Evolutionary conservation across 139 green algal genomes (phyloP).

Genomic region (Ostreobium quekettii): DNA sequence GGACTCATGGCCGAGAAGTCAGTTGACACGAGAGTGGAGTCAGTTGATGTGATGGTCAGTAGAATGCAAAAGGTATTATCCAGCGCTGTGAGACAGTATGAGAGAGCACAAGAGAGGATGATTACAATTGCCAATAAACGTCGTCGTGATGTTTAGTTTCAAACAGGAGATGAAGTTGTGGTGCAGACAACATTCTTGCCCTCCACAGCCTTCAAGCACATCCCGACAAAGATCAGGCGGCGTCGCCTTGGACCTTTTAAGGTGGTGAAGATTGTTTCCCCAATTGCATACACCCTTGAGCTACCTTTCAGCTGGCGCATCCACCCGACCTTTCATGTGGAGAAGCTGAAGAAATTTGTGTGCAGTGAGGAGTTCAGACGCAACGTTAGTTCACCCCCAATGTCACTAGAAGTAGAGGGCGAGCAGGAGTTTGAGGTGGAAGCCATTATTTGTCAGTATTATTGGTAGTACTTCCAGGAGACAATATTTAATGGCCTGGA

Average conservation of each 20-base stretch:
- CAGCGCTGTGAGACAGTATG: slow-evolving; percentile 4
- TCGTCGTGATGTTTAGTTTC: slow-evolving; percentile 2
- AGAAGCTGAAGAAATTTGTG: slow-evolving; percentile 9
- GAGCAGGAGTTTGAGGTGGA: slow-evolving; percentile 9
- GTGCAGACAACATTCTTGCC: slow-evolving; percentile 19
- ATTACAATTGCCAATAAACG: slow-evolving; percentile 14
- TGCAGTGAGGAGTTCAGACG: background rate
- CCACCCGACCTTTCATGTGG: slow-evolving; percentile 14
- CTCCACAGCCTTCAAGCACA: background rate
- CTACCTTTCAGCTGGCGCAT: slow-evolving; percentile 2
- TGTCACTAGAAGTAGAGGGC: background rate
- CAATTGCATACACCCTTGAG: slow-evolving; percentile 7
- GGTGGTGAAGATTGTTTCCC: background rate
- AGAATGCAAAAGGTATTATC: background rate
- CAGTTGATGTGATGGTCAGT: background rate
- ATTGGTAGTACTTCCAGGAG: background rate
- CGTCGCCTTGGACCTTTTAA: slow-evolving; percentile 6
- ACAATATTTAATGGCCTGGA: slow-evolving; percentile 8
- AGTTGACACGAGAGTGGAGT: background rate
- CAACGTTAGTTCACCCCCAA: background rate
- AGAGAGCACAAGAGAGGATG: slow-evolving; percentile 20
- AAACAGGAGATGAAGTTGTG: slow-evolving; percentile 20
- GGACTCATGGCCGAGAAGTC: slow-evolving; percentile 12
- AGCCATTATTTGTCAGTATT: background rate
- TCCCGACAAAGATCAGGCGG: slow-evolving; percentile 6